These are phyloP conservation scores for Lagenidium sp. DNA, from an alignment of 352 stramenopile genomes.

Conservation along the genomic window DNA sequence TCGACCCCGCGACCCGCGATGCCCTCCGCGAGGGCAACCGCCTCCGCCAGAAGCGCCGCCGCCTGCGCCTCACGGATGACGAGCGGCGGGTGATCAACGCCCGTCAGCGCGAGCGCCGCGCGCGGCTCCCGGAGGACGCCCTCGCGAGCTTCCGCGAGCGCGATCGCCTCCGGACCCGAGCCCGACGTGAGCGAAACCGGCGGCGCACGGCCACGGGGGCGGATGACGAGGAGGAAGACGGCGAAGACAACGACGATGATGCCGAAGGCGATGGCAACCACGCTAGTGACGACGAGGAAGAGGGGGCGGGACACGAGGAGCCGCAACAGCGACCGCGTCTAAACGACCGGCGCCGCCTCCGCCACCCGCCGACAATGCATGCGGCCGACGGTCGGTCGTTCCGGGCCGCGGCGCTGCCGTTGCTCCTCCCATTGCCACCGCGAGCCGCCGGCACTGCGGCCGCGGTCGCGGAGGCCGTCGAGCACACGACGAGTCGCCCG, in stretches of 20 bases:
- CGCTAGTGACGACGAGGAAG: background rate
- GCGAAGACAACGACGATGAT: background rate
- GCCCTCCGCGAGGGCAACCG: constrained; percentile 55
- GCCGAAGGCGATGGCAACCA: background rate
- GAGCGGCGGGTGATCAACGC: constrained; percentile 28
- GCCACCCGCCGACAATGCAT: background rate
- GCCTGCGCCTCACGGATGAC: constrained; percentile 30
- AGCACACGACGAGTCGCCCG: no score
- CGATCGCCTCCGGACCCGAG: constrained; percentile 36
- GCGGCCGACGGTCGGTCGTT: no score
- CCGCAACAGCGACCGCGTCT: background rate
- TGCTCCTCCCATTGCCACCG: no score
- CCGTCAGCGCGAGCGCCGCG: constrained; percentile 37
- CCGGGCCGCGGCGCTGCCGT: no score
- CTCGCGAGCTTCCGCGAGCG: constrained; percentile 28
- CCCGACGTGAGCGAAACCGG: constrained; percentile 13
- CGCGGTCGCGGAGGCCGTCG: background rate
- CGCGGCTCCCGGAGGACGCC: constrained; percentile 28
- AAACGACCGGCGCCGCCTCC: background rate
- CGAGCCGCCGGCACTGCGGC: background rate
- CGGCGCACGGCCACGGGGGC: constrained; percentile 6
- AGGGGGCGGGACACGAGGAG: background rate
- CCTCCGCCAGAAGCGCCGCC: constrained; percentile 36
- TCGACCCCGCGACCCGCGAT: constrained; percentile 25
- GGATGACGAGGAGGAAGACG: background rate